These are phyloP conservation scores for Globisporangium apiculatum DNA, from an alignment of 352 stramenopile genomes.

Conservation along the genomic window DNA sequence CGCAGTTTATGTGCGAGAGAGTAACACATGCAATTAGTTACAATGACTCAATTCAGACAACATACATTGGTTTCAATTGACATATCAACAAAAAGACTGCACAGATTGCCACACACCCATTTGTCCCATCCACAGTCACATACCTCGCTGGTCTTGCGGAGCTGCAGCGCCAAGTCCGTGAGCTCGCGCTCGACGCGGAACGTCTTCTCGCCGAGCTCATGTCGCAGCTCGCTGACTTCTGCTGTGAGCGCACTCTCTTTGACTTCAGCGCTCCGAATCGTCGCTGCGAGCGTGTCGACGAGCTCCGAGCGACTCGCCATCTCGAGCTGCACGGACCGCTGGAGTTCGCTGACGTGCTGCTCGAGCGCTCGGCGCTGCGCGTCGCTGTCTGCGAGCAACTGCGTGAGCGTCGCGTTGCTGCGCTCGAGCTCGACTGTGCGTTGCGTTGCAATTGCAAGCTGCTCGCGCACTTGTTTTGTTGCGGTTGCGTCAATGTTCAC, in stretches of 20 bases:
- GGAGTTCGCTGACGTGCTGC: constrained; percentile 44
- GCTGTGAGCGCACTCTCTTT: constrained; percentile 41
- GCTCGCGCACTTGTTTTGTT: constrained; percentile 38
- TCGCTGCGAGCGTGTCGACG: constrained; percentile 61
- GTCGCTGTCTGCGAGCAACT: constrained; percentile 25
- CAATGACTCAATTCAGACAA: neutral
- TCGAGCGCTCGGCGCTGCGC: constrained; percentile 30
- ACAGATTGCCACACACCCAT: no score
- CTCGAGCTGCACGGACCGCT: constrained; percentile 46
- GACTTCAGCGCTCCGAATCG: constrained; percentile 44
- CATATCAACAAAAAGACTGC: no score
- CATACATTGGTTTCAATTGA: neutral
- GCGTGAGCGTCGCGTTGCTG: constrained; percentile 35
- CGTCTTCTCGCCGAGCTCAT: constrained; percentile 58
- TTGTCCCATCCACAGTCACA: neutral
- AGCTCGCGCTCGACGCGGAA: constrained; percentile 57
- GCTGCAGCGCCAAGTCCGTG: constrained; percentile 36
- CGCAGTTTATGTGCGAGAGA: no score
- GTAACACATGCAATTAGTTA: no score
- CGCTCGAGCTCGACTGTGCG: constrained; percentile 38
- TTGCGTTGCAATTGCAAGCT: constrained; percentile 25
- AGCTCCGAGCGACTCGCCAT: constrained; percentile 62
- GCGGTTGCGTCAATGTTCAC: constrained; percentile 65
- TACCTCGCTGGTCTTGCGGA: constrained; percentile 68
- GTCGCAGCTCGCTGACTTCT: constrained; percentile 34